Evolutionary conservation across 169 alveolate genomes (phyloP), one percentile per base, ranked within the genome.

Genomic region (Sarcocystis neurona): DNA sequence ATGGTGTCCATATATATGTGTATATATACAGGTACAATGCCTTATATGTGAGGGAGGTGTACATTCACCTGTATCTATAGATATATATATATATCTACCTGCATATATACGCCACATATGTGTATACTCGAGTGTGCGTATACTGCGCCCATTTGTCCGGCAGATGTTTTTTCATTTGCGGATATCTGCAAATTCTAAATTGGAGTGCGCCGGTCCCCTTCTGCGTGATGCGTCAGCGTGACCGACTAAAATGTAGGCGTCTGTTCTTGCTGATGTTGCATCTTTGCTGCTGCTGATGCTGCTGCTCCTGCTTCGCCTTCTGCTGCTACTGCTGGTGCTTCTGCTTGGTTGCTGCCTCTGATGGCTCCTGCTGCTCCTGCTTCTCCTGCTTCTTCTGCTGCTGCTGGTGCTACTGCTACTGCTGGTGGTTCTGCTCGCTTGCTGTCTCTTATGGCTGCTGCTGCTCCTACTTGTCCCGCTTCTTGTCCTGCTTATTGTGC

Each of bases 231-330:
- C n/a, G n/a, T n/a, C n/a, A n/a, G n/a, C n/a, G n/a, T n/a, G n/a
- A n/a, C n/a, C n/a, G n/a, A n/a, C n/a, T n/a, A n/a, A n/a, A n/a
- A n/a, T n/a, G n/a, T n/a, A n/a, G n/a, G n/a, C n/a, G n/a, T 79
- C 90, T 30, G 90, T 79, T 75, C 79, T 60, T n/a, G 90, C 84
- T 10, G 85, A 63, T 23, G 86, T 77, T 5, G 8, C 0, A 30
- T 12, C 32, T 66, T 46, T 15, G 0, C 3, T n/a, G 15, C 32
- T n/a, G 43, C 32, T n/a, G 23, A 15, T 63, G 32, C 18, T n/a
- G 23, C 32, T 63, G 77, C 32, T n/a, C 0, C 77, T 63, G 15
- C 32, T 10, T 63, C 77, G 0, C 0, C 32, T 15, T 2, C 77
- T n/a, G 37, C 32, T n/a, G n/a, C n/a, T n/a, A n/a, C n/a, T n/a